Base-by-base conservation (phyloP, 177 flowering plant genomes). In the Vitis hybrid region DNA sequence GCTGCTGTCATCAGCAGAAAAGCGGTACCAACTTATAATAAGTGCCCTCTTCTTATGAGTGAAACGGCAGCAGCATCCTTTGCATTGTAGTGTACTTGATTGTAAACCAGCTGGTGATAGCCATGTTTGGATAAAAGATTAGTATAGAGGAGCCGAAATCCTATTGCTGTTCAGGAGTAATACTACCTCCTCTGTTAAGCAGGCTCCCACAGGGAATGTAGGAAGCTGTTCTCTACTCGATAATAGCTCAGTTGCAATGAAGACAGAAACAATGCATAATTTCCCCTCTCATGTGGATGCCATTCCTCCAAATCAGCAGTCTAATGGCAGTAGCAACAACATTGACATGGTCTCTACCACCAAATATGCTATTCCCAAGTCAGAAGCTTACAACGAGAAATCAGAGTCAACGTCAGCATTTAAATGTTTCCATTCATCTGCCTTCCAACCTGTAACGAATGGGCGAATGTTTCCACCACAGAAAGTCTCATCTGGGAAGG, bases 161-260 rank as follows among this genome's bases (percentile, higher is more conserved):
- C 11, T 62, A 52, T 68, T 67, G 19, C 19, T 22, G 59, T 56
- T n/a, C 38, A 14, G 28, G 59, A 61, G 54, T 76, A 73, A 73
- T 73, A 14, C 59, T 59, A 24, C 50, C 15, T 51, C 38, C 14
- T 47, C 38, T 69, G 19, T 64, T 50, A 59, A 68, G 54, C 76
- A 82, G 82, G 79, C 57, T 53, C 78, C 73, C 3, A 50, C 70
- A 0, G 82, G 73, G 57, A 80, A 73, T 58, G 69, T 75, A 24
- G 76, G 78, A 65, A 75, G 82, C 73, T 74, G 80, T 60, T 82
- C 80, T 69, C 79, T 81, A 3, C 58, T 67, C 12, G 83, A 75
- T 47, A 59, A 74, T 56, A 69, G 80, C 57, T 81, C 77, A 28
- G 79, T 59, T 52, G 74, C 76, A 28, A 66, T 56, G 31, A 82